phyloP scores from a whole-genome alignment of 768 basidiomycete genomes.

The Cystofilobasidium ferigula region DNA sequence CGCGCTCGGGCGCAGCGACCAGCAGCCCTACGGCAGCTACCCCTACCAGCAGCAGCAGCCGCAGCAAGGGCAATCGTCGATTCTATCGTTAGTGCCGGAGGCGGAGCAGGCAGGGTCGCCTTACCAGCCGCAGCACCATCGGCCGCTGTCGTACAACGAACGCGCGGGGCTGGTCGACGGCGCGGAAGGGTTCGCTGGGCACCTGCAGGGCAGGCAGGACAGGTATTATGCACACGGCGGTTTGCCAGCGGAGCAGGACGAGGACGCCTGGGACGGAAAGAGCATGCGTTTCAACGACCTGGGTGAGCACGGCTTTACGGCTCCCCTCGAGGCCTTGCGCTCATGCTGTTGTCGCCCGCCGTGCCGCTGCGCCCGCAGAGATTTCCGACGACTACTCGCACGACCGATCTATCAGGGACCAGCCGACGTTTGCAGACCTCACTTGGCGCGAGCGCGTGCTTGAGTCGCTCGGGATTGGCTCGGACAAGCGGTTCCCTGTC shows the following conservation, averaged over 20 bases:
- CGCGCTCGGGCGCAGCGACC: neutral
- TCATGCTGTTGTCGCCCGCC: neutral
- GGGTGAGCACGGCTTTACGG: neutral
- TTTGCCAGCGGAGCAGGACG: neutral
- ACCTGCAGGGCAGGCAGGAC: neutral
- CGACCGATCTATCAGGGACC: neutral
- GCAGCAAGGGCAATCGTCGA: neutral
- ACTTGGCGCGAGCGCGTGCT: conserved; percentile 10
- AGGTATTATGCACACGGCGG: neutral
- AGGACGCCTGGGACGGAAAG: neutral
- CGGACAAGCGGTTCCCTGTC: conserved; percentile 1
- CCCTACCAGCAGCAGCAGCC: neutral
- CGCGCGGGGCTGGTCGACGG: neutral
- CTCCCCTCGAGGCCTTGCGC: neutral
- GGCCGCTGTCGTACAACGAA: neutral
- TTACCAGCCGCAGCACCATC: neutral
- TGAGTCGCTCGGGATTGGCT: conserved; percentile 15
- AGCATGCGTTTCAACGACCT: neutral
- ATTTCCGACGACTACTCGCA: neutral
- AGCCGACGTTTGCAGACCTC: neutral
- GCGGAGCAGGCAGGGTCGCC: too few relatives aligned
- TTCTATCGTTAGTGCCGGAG: neutral
- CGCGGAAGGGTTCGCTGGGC: neutral
- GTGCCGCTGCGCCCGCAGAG: too few relatives aligned
- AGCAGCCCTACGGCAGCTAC: neutral